Base-by-base conservation (phyloP, 73 alveolate genomes). In the Effrenium voratum region DNA sequence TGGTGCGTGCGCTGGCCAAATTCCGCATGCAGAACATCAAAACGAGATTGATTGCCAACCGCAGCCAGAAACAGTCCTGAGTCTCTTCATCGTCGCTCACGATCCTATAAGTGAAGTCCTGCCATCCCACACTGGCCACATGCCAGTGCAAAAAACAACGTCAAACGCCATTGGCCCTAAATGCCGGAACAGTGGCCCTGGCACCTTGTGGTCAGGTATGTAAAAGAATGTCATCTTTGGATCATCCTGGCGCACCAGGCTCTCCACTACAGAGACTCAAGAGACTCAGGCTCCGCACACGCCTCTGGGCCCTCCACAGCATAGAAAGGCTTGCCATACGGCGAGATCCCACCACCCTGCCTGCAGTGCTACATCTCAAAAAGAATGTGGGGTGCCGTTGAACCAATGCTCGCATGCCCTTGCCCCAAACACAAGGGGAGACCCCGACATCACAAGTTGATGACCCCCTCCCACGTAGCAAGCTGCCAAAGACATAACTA, bases 261-360 rank as follows among this genome's bases (percentile, higher is more conserved):
- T n/a, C 79, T 24, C 79, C 79, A 28, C 41, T 40, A 66, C 43
- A 28, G 63, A 40, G 79, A 66, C 79, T n/a, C 79, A 66, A 66
- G 79, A 66, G 1, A 66, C 40, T 13, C 79, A 66, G 30, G 19
- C 30, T 1, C n/a, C n/a, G n/a, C 30, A 28, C 79, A 1, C 6
- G 44, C 80, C 91, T 72, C 98, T 8, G 96, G 52, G 38, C 92
- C 98, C 2, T 32, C 49, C 38, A 92, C 83, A 47, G 98, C 91
- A 75, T 92, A 55, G 82, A 92, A 92, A 15, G 98, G 82, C 41
- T 52, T 79, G 91, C 98, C 98, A 75, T 92, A 92, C 34, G 98
- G 92, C 24, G 98, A 92, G 24, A 92, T 43, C 49, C 92, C 92
- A 40, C 70, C 81, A 4, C 70, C 52, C 92, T 60, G 32, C 43